phyloP scores from a whole-genome alignment of 2,329 filamentous ascomycete species.

The Aureobasidium sp. region DNA sequence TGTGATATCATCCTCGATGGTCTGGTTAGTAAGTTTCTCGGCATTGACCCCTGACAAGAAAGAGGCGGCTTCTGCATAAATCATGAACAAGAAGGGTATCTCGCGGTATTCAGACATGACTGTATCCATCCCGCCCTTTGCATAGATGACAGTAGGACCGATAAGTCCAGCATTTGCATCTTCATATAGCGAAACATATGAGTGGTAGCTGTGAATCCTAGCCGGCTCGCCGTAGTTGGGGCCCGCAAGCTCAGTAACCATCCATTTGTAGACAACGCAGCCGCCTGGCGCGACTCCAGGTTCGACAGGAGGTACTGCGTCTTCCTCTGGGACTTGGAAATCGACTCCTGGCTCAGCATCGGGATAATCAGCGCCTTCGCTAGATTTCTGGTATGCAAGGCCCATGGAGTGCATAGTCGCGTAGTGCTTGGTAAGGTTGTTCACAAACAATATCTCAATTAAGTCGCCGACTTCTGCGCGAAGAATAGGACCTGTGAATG shows the following conservation, averaged over 20 bases:
- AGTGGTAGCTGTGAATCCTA: neutral
- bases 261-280: neutral
- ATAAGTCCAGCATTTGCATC: neutral
- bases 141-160: neutral
- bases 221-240: neutral
- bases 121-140: neutral
- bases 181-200: neutral
- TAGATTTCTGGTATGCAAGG: neutral
- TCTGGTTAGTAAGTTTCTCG: neutral
- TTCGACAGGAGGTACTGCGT: neutral
- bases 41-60: neutral
- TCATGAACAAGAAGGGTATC: neutral
- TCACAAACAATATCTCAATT: neutral
- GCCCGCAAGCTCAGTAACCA: neutral
- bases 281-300: neutral
- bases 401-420: neutral
- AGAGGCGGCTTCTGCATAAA: neutral
- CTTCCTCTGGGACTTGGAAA: neutral
- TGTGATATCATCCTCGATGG: neutral
- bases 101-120: neutral
- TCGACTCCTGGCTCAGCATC: neutral
- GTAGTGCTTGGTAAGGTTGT: neutral
- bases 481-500: neutral
- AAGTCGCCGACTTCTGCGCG: neutral
- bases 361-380: neutral